phyloP scores from a whole-genome alignment of 495 filamentous ascomycete genomes.

The Xylona heveae region DNA sequence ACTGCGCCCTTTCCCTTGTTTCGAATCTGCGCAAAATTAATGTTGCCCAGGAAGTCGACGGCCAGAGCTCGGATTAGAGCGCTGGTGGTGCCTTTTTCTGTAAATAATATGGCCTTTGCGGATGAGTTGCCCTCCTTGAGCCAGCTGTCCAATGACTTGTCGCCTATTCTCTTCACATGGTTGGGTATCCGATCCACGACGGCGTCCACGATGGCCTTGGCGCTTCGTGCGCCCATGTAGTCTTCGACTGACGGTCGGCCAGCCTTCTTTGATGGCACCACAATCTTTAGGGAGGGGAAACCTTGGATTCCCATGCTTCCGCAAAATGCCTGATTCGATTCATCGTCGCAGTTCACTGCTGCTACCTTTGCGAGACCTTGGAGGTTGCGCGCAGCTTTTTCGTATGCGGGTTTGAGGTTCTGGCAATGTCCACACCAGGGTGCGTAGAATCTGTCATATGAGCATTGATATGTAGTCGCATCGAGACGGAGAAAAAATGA shows the following conservation, averaged over 20 bases:
- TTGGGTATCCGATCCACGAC: slow-evolving; percentile 80
- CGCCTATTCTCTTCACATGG: slow-evolving; percentile 60
- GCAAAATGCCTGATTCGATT: slow-evolving; percentile 80
- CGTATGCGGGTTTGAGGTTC: slow-evolving; percentile 86
- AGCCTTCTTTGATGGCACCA: slow-evolving; percentile 61
- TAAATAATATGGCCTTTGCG: slow-evolving; percentile 82
- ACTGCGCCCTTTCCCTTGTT: slow-evolving; percentile 58
- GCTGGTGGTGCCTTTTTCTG: slow-evolving; percentile 76
- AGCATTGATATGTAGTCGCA: slow-evolving; percentile 1
- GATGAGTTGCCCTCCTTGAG: slow-evolving; percentile 47
- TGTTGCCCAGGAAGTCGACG: slow-evolving; percentile 71
- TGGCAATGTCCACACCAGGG: slow-evolving; percentile 96
- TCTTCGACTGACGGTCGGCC: slow-evolving; percentile 79
- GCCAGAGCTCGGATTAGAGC: slow-evolving; percentile 66
- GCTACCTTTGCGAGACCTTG: slow-evolving; percentile 83
- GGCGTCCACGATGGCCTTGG: slow-evolving; percentile 72
- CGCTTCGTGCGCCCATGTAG: slow-evolving; percentile 64
- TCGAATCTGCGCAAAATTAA: slow-evolving; percentile 67
- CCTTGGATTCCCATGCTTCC: slow-evolving; percentile 77
- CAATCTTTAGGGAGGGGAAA: slow-evolving; percentile 91
- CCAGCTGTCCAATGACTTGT: slow-evolving; percentile 62
- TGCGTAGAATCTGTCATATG: slow-evolving; percentile 56
- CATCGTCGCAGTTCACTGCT: slow-evolving; percentile 89
- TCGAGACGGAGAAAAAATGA: not conserved
- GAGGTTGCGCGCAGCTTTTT: slow-evolving; percentile 77